Conservation (phyloP, 371 early-diverging fungal species). For the Actinomortierella wolfii region DNA sequence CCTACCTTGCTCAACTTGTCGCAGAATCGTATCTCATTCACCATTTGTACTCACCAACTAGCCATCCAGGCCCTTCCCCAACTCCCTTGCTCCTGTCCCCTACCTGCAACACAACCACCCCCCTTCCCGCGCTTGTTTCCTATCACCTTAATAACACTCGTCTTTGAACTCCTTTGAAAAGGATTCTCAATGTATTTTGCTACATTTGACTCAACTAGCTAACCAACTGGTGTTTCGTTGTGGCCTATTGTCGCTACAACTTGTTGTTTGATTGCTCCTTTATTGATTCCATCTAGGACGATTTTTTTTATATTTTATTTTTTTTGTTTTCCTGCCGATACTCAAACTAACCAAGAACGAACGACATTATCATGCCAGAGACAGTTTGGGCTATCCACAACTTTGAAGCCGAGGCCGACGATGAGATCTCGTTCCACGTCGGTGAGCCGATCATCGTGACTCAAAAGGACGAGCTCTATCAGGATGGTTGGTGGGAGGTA, state of each 20-base stretch:
- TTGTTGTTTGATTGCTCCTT: no score
- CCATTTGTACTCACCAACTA: no score
- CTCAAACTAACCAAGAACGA: neutral
- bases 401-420: slow-evolving; percentile 74
- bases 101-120: neutral
- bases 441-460: slow-evolving; percentile 77
- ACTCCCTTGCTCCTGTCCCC: neutral
- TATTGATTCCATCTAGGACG: no score
- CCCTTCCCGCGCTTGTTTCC: neutral
- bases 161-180: neutral
- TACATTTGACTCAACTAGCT: neutral
- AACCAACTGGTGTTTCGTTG: neutral
- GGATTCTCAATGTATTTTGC: no score
- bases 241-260: no score
- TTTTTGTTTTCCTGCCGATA: no score
- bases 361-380: slow-evolving; percentile 42
- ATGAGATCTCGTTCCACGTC: slow-evolving; percentile 73
- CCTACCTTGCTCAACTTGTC: neutral
- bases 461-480: slow-evolving; percentile 78
- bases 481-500: slow-evolving; percentile 91
- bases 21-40: slow-evolving; percentile 3
- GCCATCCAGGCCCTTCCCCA: neutral
- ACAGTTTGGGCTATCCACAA: slow-evolving; percentile 69
- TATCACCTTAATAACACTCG: neutral
- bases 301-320: no score